Evolutionary conservation across 164 flowering plant species (phyloP), one percentile per base, ranked within the genome.

Genomic region (Malania oleifera): DNA sequence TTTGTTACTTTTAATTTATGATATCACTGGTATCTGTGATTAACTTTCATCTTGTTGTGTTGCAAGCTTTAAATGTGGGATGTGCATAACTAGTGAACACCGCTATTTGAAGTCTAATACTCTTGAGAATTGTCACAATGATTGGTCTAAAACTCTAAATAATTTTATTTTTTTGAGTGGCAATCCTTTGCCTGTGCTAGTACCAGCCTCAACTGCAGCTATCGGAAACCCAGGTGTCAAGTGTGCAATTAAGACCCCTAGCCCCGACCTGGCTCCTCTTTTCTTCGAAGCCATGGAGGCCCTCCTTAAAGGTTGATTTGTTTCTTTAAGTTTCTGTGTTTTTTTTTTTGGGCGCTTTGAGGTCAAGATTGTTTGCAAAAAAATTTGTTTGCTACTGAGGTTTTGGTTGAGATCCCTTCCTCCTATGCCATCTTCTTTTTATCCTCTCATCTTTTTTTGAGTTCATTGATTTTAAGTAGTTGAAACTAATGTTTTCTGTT

Each of bases 211-310:
- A 60, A 74, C 81, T 0, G 77, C 86, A 2, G 81, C 75, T 19
- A 54, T 84, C 15, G 88, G 93, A 37, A 61, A 68, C 52, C 88
- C 91, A 18, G 91, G 96, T 6, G 73, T 91, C 66, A 86, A 91
- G 68, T 85, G 89, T 57, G 97, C 97, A 1, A 75, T 88, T 66
- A 95, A 95, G 75, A 85, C 97, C 23, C 96, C 99, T 9, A 81
- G 62, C 75, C 82, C 85, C 2, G 99, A 95, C 52, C 78, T 88
- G 84, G 85, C 92, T 2, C 95, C 97, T 19, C 85, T 93, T 19
- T 88, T 90, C 80, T 90, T 93, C 53, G 97, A 95, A 81, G 75
- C 84, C 46, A 40, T 88, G 5, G 99, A 95, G 70, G 56, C 62
- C 50, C 83, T 93, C 57, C 87, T 93, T 50, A 75, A 51, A 65